These are phyloP conservation scores for Tetrapisispora taiwanensis DNA, from an alignment of 805 yeast genomes.

Conservation along the genomic window DNA sequence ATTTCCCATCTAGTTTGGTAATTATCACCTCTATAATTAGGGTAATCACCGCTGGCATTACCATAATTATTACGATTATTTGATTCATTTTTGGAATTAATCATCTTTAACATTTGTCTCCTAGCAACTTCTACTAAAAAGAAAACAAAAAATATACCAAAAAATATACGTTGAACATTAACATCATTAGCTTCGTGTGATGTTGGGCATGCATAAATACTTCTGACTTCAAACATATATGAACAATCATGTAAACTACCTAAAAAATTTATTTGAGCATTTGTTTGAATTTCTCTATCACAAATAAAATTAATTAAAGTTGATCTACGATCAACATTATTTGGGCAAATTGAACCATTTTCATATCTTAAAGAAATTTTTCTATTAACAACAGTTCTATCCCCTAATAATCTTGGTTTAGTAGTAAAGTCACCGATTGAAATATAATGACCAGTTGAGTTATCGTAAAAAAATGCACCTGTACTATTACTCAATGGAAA, in stretches of 20 bases:
- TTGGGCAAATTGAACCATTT: slow-evolving; percentile 55
- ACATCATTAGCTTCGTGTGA: slow-evolving; percentile 55
- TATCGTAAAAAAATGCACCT: slow-evolving; percentile 51
- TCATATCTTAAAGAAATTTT: slow-evolving; percentile 60
- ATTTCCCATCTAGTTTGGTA: slow-evolving; percentile 22
- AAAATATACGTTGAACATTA: slow-evolving; percentile 56
- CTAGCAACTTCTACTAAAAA: slow-evolving; percentile 31
- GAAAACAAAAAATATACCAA: slow-evolving; percentile 39
- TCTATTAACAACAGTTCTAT: slow-evolving; percentile 19
- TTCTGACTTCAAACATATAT: slow-evolving; percentile 73
- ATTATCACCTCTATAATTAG: background rate
- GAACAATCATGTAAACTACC: slow-evolving; percentile 70
- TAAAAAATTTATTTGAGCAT: slow-evolving; percentile 57
- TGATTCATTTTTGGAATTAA: background rate
- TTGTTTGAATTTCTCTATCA: slow-evolving; percentile 59
- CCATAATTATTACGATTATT: background rate
- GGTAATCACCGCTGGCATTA: background rate
- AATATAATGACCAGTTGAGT: slow-evolving; percentile 11
- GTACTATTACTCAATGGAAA: slow-evolving; percentile 21
- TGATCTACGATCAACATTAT: slow-evolving; percentile 48
- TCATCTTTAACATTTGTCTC: slow-evolving; percentile 18
- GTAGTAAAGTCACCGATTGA: slow-evolving; percentile 57
- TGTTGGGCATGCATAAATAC: slow-evolving; percentile 80
- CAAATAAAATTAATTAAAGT: slow-evolving; percentile 66
- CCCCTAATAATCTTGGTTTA: slow-evolving; percentile 57